phyloP scores from a whole-genome alignment of 805 yeast genomes.

The Ogataea populi-albae region DNA sequence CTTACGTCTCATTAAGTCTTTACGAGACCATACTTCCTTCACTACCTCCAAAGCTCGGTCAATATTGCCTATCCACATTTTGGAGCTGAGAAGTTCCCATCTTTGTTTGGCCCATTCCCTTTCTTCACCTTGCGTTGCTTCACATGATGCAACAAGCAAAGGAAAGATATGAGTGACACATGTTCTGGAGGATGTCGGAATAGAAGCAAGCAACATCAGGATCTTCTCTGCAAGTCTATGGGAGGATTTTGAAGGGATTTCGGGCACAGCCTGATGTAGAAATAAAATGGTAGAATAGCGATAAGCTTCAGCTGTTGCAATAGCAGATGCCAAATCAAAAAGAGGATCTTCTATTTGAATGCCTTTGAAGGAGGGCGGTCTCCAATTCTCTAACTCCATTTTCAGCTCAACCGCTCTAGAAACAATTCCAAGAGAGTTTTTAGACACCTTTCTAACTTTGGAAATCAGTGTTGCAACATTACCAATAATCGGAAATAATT shows the following conservation, averaged over 20 bases:
- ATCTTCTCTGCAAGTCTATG: constrained; percentile 59
- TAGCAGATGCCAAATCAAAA: constrained; percentile 57
- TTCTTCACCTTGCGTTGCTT: constrained; percentile 56
- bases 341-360: constrained; percentile 40
- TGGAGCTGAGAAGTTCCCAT: constrained; percentile 52
- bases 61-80: constrained; percentile 64
- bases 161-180: constrained; percentile 64
- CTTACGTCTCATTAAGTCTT: constrained; percentile 42
- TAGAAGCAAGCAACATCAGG: constrained; percentile 56
- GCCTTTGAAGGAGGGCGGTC: constrained; percentile 41
- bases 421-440: constrained; percentile 46
- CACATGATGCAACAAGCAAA: constrained; percentile 62
- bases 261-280: constrained; percentile 70
- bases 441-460: constrained; percentile 38
- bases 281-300: constrained; percentile 56
- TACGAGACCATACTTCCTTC: constrained; percentile 68
- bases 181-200: constrained; percentile 57
- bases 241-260: constrained; percentile 53
- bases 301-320: constrained; percentile 71
- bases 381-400: constrained; percentile 54
- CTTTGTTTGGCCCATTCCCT: constrained; percentile 58
- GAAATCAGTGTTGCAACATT: constrained; percentile 56
- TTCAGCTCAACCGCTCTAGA: constrained; percentile 55
- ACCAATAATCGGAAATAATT: constrained; percentile 62
- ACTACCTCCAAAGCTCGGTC: constrained; percentile 67